phyloP scores from a whole-genome alignment of 495 filamentous ascomycete species.

The Penicillium bialowiezense region DNA sequence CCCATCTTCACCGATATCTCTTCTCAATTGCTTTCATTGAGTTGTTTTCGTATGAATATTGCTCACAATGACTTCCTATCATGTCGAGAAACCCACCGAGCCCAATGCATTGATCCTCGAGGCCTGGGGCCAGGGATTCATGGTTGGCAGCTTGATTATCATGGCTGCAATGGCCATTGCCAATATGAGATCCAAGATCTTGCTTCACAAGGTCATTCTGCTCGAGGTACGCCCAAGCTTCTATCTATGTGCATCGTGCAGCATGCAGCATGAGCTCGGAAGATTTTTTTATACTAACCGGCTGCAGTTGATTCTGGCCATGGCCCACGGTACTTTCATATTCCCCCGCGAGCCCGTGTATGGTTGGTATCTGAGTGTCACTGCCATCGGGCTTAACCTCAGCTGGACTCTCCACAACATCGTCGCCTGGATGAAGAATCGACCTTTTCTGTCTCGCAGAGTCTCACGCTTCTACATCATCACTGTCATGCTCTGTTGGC shows the following conservation, averaged over 20 bases:
- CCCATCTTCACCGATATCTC: too few relatives aligned
- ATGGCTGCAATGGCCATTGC: slow-evolving; percentile 42
- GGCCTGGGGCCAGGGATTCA: slow-evolving; percentile 48
- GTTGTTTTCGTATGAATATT: slow-evolving; percentile 4
- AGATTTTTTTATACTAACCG: not conserved
- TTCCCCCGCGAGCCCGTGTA: slow-evolving; percentile 41
- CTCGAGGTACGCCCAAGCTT: slow-evolving; percentile 32
- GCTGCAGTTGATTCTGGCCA: slow-evolving; percentile 30
- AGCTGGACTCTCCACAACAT: slow-evolving; percentile 50
- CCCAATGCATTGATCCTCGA: slow-evolving; percentile 42
- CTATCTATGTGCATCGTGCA: not conserved
- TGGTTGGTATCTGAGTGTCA: slow-evolving; percentile 46
- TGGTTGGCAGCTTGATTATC: slow-evolving; percentile 46
- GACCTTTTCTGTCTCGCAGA: slow-evolving; percentile 37
- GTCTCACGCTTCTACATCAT: slow-evolving; percentile 38
- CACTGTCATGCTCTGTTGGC: slow-evolving; percentile 39
- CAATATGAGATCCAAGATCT: slow-evolving; percentile 41
- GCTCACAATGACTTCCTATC: slow-evolving; percentile 15
- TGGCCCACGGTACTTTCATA: slow-evolving; percentile 45
- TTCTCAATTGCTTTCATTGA: too few relatives aligned
- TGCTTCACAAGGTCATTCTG: slow-evolving; percentile 47
- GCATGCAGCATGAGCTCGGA: not conserved
- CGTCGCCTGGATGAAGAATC: slow-evolving; percentile 50
- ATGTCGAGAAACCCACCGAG: slow-evolving; percentile 28
- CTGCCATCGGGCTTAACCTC: slow-evolving; percentile 43